Evolutionary conservation across 768 basidiomycete species (phyloP).

Genomic region (Pisolithus orientalis): DNA sequence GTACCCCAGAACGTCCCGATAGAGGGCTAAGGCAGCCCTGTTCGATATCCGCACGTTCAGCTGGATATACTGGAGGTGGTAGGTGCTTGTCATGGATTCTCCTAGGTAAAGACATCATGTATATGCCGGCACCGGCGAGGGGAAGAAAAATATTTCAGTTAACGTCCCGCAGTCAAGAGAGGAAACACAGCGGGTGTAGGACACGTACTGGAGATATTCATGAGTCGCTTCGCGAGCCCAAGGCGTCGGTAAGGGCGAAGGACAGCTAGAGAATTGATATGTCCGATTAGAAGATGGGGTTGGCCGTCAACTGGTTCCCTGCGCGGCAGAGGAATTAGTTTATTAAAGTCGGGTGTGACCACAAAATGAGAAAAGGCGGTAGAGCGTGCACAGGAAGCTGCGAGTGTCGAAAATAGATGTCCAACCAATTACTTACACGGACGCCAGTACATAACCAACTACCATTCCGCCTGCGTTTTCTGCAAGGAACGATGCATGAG

Average conservation of each 20-base stretch:
- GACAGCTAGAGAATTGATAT: constrained; percentile 25
- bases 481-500: constrained; percentile 48
- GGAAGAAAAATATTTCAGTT: no score
- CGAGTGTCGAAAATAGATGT: background rate
- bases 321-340: background rate
- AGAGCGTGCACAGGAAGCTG: background rate
- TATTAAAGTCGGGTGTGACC: no score
- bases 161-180: background rate
- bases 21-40: constrained; percentile 16
- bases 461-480: constrained; percentile 43
- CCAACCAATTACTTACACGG: constrained; percentile 34
- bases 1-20: constrained; percentile 20
- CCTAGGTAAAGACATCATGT: constrained; percentile 10
- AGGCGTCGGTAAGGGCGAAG: constrained; percentile 24
- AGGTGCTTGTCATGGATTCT: constrained; percentile 18
- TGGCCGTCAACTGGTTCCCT: constrained; percentile 20
- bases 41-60: constrained; percentile 26
- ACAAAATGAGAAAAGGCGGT: no score
- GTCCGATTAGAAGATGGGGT: constrained; percentile 11
- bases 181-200: background rate
- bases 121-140: background rate
- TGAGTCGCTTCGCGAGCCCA: constrained; percentile 22
- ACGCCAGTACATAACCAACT: constrained; percentile 52
- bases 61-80: constrained; percentile 16
- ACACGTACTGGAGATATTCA: constrained; percentile 21